Conservation (phyloP, 208 protist species). For the Wallacemonas sp. region DNA sequence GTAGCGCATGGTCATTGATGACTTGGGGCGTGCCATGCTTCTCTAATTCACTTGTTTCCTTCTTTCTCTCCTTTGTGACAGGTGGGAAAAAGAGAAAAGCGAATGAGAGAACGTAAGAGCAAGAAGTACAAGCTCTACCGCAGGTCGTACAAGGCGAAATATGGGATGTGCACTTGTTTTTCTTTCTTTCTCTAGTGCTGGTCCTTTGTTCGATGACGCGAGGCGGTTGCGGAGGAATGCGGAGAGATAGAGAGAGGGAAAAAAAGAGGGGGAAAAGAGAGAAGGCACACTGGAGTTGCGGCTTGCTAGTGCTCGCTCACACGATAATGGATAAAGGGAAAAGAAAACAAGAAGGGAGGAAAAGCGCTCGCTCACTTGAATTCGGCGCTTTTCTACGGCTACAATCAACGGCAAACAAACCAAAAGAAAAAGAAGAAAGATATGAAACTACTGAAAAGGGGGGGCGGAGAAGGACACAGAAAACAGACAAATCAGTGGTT, state of each 20-base stretch:
- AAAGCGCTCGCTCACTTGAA: constrained; percentile 7
- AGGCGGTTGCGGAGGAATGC: too few relatives aligned
- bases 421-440: constrained; percentile 18
- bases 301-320: neutral
- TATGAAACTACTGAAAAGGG: neutral
- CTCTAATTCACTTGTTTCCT: neutral
- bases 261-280: constrained; percentile 7
- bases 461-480: too few relatives aligned
- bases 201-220: too few relatives aligned
- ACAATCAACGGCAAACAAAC: constrained; percentile 9
- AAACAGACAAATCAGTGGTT: too few relatives aligned
- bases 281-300: neutral
- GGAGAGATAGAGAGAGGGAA: constrained; percentile 13
- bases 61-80: neutral
- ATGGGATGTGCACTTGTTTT: too few relatives aligned
- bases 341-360: constrained; percentile 13
- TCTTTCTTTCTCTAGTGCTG: neutral
- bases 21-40: neutral
- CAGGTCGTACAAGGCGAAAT: too few relatives aligned
- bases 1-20: neutral
- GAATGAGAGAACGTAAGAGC: too few relatives aligned
- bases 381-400: constrained; percentile 11
- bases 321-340: constrained; percentile 8
- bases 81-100: too few relatives aligned
- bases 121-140: too few relatives aligned